Base-by-base conservation (phyloP, 805 yeast species). In the Kluyveromyces starmeri region DNA sequence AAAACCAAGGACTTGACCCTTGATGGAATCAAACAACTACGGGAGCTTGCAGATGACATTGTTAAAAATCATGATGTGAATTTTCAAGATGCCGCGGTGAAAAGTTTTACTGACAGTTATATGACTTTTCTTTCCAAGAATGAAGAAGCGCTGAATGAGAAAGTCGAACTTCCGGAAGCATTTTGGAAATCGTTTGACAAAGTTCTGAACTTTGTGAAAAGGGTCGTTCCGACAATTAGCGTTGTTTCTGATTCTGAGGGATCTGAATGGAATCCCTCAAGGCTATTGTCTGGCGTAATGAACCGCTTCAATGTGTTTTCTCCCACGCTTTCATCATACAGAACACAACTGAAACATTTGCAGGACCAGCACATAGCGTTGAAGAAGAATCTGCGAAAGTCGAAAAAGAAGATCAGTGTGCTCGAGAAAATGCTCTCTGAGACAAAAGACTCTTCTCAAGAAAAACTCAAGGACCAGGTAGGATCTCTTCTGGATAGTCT, bases 21-120 rank as follows among this genome's bases (percentile, higher is more conserved):
- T 30, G 37, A 38, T 20, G 35, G 51, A 35, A 43, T 63, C 39
- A 26, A 39, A 14, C 38, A 45, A 3, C 52, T 80, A 38, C 78
- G 74, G 41, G 30, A 37, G 0, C 51, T 73, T 5, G 57, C 80
- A 45, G 45, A 53, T 1, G 62, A 64, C 28, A 57, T 80, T 51
- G 52, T 66, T 5, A 52, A 65, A 5, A 68, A 75, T 38, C 78
- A 79, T 48, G 80, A 82, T 48, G 86, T 83, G 27, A 81, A 82
- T 52, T 79, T 79, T 60, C 82, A 82, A 50, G 88, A 82, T 55
- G 65, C 70, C 7, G 82, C 79, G 0, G 89, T 82, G 6, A 78
- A 78, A 47, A 66, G 59, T 11, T 71, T 83, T 0, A 78, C 78
- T 4, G 59, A 63, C 16, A 48, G 62, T 0, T 79, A 57, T 50